These are phyloP conservation scores for Mortierella sp. DNA, from an alignment of 371 early-diverging fungal species.

Conservation along the genomic window DNA sequence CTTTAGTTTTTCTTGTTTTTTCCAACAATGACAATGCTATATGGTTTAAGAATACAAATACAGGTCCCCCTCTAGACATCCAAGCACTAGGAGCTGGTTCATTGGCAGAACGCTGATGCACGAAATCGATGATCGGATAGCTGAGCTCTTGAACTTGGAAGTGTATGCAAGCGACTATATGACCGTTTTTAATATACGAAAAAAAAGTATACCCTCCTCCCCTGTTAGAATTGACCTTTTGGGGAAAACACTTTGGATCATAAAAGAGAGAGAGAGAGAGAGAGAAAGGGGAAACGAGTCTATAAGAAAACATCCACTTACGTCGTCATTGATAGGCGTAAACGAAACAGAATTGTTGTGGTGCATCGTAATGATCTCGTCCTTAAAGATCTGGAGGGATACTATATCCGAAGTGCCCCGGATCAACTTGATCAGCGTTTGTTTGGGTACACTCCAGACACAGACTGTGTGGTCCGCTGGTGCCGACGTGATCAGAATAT, in stretches of 20 bases:
- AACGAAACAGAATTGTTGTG: constrained; percentile 72
- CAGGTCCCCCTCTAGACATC: constrained; percentile 72
- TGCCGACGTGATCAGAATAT: constrained; percentile 68
- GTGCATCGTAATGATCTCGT: constrained; percentile 72
- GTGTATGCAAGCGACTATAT: constrained; percentile 71
- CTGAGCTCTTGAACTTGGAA: constrained; percentile 71
- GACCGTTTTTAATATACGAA: too few relatives aligned
- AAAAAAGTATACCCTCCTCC: not conserved
- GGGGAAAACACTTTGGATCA: not conserved
- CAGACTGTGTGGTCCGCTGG: constrained; percentile 73
- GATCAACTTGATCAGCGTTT: constrained; percentile 68
- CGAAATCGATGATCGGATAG: constrained; percentile 71
- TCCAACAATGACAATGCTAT: not conserved
- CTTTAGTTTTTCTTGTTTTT: too few relatives aligned
- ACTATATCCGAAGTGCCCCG: constrained; percentile 62
- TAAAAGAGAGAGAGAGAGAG: not conserved
- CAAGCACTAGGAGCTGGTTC: constrained; percentile 69
- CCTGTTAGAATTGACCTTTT: not conserved
- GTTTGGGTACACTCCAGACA: constrained; percentile 68
- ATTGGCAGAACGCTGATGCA: constrained; percentile 67
- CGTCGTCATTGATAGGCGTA: constrained; percentile 74
- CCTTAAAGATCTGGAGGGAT: constrained; percentile 66
- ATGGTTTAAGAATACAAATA: constrained; percentile 64
- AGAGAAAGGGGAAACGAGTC: not conserved
- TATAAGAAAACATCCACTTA: constrained; percentile 37